Evolutionary conservation across 1,284 basidiomycete genomes (phyloP).

Genomic region (Apiotrichum siamense): DNA sequence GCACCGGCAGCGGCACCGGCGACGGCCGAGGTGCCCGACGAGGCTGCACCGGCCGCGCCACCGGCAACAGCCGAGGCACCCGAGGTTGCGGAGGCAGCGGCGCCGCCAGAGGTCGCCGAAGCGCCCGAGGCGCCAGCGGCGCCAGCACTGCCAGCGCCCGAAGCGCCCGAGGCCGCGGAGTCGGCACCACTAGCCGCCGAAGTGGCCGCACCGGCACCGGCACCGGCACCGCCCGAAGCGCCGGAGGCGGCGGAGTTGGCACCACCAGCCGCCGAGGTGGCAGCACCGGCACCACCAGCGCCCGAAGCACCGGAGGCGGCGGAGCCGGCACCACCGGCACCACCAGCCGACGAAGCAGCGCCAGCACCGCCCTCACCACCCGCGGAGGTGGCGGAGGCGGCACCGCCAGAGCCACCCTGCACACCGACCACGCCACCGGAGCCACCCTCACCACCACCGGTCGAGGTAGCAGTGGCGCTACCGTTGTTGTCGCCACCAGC

Average conservation of each 20-base stretch:
- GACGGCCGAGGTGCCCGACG: too few relatives aligned
- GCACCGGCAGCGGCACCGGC: too few relatives aligned
- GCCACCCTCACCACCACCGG: neutral
- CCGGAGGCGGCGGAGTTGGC: neutral
- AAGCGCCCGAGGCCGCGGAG: neutral
- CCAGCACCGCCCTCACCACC: neutral
- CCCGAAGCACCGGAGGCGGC: neutral
- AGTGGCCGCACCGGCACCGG: neutral
- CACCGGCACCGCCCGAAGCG: too few relatives aligned
- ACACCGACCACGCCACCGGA: too few relatives aligned
- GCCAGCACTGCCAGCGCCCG: neutral
- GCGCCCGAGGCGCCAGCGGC: conserved; percentile 3
- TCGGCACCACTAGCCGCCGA: neutral
- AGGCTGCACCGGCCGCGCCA: neutral
- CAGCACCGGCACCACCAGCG: neutral
- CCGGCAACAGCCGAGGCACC: neutral
- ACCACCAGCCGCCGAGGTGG: neutral
- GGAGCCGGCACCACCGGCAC: neutral
- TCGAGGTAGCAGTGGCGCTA: neutral
- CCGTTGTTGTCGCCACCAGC: neutral
- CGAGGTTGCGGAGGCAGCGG: neutral
- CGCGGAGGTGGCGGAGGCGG: neutral
- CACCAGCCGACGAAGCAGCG: neutral
- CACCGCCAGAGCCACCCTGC: neutral
- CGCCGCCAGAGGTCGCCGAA: neutral